Conservation (phyloP, 78 protist genomes). For the Acrasis kona region DNA sequence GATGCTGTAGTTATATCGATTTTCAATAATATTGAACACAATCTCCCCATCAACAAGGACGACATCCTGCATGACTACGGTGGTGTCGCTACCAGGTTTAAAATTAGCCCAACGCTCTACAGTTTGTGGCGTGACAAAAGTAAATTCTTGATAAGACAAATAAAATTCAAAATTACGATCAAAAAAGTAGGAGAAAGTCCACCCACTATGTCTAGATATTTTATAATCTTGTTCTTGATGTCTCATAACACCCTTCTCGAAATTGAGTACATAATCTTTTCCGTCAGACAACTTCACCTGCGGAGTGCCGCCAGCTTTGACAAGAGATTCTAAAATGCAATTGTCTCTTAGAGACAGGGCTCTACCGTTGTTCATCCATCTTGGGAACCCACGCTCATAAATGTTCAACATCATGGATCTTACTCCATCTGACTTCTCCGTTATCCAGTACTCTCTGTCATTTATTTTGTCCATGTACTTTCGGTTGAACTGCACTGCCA, state of each 20-base stretch:
- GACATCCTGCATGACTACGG: too few species aligned
- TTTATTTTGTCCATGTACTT: neutral
- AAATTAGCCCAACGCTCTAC: too few species aligned
- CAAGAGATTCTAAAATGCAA: too few species aligned
- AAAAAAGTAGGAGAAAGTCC: constrained; percentile 9
- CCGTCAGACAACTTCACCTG: too few species aligned
- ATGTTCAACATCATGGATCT: neutral
- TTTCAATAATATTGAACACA: neutral
- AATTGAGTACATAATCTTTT: too few species aligned
- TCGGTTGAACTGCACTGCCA: neutral
- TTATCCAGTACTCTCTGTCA: neutral
- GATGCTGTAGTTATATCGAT: neutral
- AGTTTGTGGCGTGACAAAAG: neutral
- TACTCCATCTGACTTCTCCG: neutral
- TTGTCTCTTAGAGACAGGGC: too few species aligned
- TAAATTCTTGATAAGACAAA: neutral
- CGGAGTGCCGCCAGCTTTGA: too few species aligned
- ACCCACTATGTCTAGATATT: neutral
- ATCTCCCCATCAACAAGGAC: neutral
- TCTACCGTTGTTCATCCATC: too few species aligned
- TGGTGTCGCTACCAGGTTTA: too few species aligned
- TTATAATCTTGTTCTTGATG: too few species aligned
- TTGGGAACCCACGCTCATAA: neutral
- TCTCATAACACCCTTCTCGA: too few species aligned
- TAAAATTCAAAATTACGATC: neutral